phyloP scores from a whole-genome alignment of 164 flowering plant species.

The Sedum album region DNA sequence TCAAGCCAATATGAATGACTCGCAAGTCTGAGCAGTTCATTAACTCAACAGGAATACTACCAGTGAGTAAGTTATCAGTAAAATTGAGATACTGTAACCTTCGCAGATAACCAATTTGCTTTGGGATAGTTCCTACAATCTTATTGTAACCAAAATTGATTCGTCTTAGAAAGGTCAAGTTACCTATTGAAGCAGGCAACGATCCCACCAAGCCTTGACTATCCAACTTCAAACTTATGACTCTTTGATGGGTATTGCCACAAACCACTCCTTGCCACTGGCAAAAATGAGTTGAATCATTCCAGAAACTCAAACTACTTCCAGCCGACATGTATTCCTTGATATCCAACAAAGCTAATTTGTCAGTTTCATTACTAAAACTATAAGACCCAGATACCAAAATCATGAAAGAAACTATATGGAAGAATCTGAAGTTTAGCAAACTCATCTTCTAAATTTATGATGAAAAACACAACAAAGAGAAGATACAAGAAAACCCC shows the following conservation, averaged over 20 bases:
- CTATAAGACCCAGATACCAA: not conserved
- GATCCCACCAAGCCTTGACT: not conserved
- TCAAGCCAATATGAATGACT: not conserved
- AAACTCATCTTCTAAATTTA: not conserved
- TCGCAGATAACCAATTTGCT: conserved; percentile 13
- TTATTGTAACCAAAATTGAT: not conserved
- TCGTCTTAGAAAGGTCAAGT: conserved; percentile 11
- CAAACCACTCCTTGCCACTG: conserved; percentile 14
- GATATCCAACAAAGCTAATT: conserved; percentile 2
- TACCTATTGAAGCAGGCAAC: conserved; percentile 14
- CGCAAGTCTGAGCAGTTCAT: conserved; percentile 6
- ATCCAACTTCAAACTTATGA: not conserved
- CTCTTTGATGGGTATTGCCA: conserved; percentile 9
- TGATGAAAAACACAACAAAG: not conserved
- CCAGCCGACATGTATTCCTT: not conserved
- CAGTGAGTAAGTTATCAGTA: not conserved
- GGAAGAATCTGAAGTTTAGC: not conserved
- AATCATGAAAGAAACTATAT: not conserved
- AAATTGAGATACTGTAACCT: conserved; percentile 12
- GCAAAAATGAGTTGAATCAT: conserved; percentile 15
- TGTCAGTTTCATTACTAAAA: conserved; percentile 9
- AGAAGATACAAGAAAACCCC: not conserved
- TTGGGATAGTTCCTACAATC: conserved; percentile 9
- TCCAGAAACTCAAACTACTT: conserved; percentile 10
- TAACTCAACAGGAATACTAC: conserved; percentile 15